Conservation (phyloP, 768 basidiomycete genomes). For the Kwoniella newhampshirensis region DNA sequence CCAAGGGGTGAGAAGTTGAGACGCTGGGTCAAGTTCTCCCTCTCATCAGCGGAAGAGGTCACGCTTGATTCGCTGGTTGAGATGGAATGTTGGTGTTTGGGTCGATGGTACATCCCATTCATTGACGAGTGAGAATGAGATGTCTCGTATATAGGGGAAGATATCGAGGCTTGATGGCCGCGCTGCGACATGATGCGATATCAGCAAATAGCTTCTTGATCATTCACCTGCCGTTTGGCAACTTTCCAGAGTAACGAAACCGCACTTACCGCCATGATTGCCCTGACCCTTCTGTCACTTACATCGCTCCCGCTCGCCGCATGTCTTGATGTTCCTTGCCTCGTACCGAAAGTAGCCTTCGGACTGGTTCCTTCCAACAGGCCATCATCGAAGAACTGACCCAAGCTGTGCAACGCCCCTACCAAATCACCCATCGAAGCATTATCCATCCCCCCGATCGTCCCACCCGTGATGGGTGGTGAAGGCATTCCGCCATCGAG, state of each 20-base stretch:
- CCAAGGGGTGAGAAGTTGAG: slow-evolving; percentile 11
- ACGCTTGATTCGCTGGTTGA: slow-evolving; percentile 17
- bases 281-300: slow-evolving; percentile 39
- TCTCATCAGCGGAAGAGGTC: slow-evolving; percentile 22
- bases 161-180: slow-evolving; percentile 37
- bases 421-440: slow-evolving; percentile 65
- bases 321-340: slow-evolving; percentile 20
- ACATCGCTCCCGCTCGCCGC: slow-evolving; percentile 24
- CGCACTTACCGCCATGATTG: slow-evolving; percentile 49
- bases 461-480: slow-evolving; percentile 36
- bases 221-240: too few species aligned
- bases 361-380: slow-evolving; percentile 11
- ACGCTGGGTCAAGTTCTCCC: slow-evolving; percentile 12
- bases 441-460: slow-evolving; percentile 34
- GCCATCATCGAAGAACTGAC: slow-evolving; percentile 54
- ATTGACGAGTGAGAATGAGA: slow-evolving; percentile 9
- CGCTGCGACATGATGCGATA: slow-evolving; percentile 18
- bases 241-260: neutral
- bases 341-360: neutral
- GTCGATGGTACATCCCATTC: neutral
- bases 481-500: slow-evolving; percentile 25
- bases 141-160: slow-evolving; percentile 39
- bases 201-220: neutral
- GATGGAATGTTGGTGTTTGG: slow-evolving; percentile 7
- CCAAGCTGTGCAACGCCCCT: slow-evolving; percentile 53